A percentile compares a stretch with the other conserved stretches of the same genome.
phyloP scores from a whole-genome alignment of 768 basidiomycete genomes.

The Leccinellum albellum region DNA sequence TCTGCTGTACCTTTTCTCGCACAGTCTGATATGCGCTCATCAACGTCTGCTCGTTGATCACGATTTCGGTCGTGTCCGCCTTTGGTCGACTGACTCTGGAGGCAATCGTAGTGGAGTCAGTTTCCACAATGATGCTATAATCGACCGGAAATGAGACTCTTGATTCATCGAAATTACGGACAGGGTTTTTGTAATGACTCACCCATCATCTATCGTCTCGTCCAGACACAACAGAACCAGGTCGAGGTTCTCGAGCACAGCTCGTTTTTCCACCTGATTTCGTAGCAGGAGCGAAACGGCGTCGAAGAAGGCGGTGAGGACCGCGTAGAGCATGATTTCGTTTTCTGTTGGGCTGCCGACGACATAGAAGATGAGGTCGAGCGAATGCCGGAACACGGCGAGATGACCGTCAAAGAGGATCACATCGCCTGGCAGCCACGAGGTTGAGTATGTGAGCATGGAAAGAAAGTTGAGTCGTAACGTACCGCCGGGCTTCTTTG shows the following conservation, averaged over 20 bases:
- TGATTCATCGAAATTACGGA: too few relatives aligned
- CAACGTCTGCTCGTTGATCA: slow-evolving; percentile 97
- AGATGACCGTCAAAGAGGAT: slow-evolving; percentile 87
- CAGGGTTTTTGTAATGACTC: slow-evolving; percentile 28
- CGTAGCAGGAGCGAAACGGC: slow-evolving; percentile 82
- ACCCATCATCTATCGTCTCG: slow-evolving; percentile 99
- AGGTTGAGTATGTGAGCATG: background rate
- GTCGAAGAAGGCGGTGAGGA: slow-evolving; percentile 80
- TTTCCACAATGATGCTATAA: slow-evolving; percentile 90
- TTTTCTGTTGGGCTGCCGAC: slow-evolving; percentile 86
- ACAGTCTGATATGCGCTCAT: slow-evolving; percentile 91
- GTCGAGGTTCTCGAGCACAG: slow-evolving; percentile 91
- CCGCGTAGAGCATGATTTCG: slow-evolving; percentile 91
- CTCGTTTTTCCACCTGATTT: slow-evolving; percentile 92
- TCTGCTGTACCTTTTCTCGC: slow-evolving; percentile 78
- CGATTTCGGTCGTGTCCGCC: slow-evolving; percentile 92
- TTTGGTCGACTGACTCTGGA: slow-evolving; percentile 89
- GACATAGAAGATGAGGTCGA: slow-evolving; percentile 94
- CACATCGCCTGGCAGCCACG: slow-evolving; percentile 68
- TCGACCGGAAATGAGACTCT: slow-evolving; percentile 9
- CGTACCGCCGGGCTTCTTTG: slow-evolving; percentile 86
- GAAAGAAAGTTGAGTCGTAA: slow-evolving; percentile 16
- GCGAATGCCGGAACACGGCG: slow-evolving; percentile 90
- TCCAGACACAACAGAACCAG: slow-evolving; percentile 88
- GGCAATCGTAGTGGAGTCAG: slow-evolving; percentile 92